A percentile compares a stretch with the other conserved stretches of the same genome.
Evolutionary conservation across 139 green algal species (phyloP).

Genomic region (Tetradesmus obliquus): DNA sequence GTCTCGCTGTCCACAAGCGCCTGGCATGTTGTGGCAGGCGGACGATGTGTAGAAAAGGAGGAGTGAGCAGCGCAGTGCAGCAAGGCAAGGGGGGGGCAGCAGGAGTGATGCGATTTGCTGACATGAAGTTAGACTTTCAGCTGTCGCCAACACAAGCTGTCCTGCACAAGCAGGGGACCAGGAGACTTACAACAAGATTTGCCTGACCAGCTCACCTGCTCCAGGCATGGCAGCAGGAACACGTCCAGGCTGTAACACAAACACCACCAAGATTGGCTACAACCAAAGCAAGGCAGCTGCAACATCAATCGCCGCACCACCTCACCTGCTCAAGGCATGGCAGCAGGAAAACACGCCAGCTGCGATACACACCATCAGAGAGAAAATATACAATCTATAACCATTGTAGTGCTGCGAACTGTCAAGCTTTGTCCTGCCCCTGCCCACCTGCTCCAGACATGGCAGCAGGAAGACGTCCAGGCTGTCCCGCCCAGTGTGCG

Average conservation of each 20-base stretch:
- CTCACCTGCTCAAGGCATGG: too few relatives aligned
- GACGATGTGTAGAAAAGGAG: not conserved
- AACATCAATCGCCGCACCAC: not conserved
- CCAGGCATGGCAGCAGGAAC: conserved; percentile 94
- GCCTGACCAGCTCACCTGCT: conserved; percentile 66
- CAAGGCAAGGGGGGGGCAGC: not conserved
- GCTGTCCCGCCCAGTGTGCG: conserved; percentile 60
- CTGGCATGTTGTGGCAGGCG: conserved; percentile 41
- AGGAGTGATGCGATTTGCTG: not conserved
- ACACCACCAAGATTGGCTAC: not conserved
- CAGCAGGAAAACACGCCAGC: too few relatives aligned
- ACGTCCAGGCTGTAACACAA: conserved; percentile 70
- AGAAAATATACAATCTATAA: too few relatives aligned
- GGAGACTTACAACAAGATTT: too few relatives aligned
- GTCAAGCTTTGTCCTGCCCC: not conserved
- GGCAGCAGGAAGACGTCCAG: conserved; percentile 93
- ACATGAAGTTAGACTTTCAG: not conserved
- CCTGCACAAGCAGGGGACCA: too few relatives aligned
- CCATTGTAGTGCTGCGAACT: not conserved
- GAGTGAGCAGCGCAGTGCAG: conserved; percentile 8
- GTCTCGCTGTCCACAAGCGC: conserved; percentile 74
- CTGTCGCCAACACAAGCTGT: too few relatives aligned
- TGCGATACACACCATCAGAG: too few relatives aligned
- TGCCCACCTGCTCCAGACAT: conserved; percentile 86
- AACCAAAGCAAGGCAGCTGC: not conserved